phyloP scores from a whole-genome alignment of 371 early-diverging fungal species.

The Fennellomyces sp. region DNA sequence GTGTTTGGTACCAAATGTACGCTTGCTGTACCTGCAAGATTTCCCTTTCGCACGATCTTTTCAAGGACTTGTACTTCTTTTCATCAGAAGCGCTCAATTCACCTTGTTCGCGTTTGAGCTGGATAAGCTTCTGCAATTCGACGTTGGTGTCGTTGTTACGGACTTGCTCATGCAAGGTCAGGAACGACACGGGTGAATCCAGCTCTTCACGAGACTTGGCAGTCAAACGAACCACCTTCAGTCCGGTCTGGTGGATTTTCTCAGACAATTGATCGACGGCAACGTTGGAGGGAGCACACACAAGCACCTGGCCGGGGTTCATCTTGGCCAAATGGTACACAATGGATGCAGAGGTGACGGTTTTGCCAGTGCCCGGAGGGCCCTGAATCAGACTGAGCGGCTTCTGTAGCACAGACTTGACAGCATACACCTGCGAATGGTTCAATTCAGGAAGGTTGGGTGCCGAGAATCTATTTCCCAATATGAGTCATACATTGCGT shows the following conservation, averaged over 20 bases:
- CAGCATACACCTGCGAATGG: constrained; percentile 95
- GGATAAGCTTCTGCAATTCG: constrained; percentile 90
- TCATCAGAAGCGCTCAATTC: constrained; percentile 90
- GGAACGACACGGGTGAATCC: constrained; percentile 88
- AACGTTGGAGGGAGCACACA: constrained; percentile 99
- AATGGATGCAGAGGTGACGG: constrained; percentile 96
- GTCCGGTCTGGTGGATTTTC: constrained; percentile 94
- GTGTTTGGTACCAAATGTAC: too few species aligned
- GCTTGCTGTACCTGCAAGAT: constrained; percentile 64
- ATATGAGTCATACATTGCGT: not conserved
- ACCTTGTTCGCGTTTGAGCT: constrained; percentile 85
- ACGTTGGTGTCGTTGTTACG: constrained; percentile 90
- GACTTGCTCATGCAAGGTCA: constrained; percentile 96
- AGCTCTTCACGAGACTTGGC: constrained; percentile 95
- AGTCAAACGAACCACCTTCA: constrained; percentile 95
- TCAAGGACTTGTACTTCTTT: constrained; percentile 78
- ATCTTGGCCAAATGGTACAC: constrained; percentile 96
- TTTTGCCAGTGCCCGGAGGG: constrained; percentile 98
- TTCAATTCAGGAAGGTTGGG: constrained; percentile 97
- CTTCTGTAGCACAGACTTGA: constrained; percentile 88
- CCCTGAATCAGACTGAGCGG: constrained; percentile 97
- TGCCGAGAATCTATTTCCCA: constrained; percentile 68
- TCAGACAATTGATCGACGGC: constrained; percentile 99
- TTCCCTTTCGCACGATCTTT: constrained; percentile 85
- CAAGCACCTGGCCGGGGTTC: constrained; percentile 92